A percentile compares a stretch with the other conserved stretches of the same genome.
Evolutionary conservation across 148 eudicot genomes (phyloP).

Genomic region (Vaccinium darrowii): DNA sequence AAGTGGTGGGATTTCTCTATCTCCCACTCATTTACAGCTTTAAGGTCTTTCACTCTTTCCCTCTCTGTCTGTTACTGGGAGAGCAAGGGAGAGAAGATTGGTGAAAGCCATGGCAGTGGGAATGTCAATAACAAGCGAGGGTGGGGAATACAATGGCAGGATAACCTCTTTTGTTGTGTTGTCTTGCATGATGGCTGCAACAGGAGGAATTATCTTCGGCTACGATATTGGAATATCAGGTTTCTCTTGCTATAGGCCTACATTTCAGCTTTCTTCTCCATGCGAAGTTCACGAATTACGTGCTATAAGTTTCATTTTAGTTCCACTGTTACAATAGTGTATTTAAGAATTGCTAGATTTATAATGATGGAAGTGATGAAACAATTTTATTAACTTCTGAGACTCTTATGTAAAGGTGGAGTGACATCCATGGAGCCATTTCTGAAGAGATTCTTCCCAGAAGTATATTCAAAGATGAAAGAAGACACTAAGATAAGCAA

Average conservation of each 20-base stretch:
- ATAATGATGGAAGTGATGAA: neutral
- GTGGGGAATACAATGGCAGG: slow-evolving; percentile 20
- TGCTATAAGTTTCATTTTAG: too few species aligned
- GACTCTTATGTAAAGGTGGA: neutral
- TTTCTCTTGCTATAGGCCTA: neutral
- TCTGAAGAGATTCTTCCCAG: slow-evolving; percentile 9
- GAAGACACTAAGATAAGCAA: slow-evolving; percentile 13
- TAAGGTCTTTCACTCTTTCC: neutral
- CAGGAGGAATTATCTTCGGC: slow-evolving; percentile 45
- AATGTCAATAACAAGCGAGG: slow-evolving; percentile 6
- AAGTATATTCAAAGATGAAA: slow-evolving; percentile 6
- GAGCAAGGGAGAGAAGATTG: neutral
- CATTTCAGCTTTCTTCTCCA: neutral
- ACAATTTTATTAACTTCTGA: neutral
- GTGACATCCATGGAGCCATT: slow-evolving; percentile 11
- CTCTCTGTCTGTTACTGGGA: neutral
- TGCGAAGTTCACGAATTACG: too few species aligned
- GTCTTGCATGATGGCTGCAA: slow-evolving; percentile 41
- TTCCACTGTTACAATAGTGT: neutral
- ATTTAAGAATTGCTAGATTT: neutral
- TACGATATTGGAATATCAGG: slow-evolving; percentile 54
- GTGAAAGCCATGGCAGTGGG: slow-evolving; percentile 18
- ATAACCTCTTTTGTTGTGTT: slow-evolving; percentile 20
- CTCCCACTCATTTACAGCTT: neutral
- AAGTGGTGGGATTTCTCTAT: neutral